Conservation (phyloP, 2,329 filamentous ascomycete species). For the Emergomyces pasteurianus region DNA sequence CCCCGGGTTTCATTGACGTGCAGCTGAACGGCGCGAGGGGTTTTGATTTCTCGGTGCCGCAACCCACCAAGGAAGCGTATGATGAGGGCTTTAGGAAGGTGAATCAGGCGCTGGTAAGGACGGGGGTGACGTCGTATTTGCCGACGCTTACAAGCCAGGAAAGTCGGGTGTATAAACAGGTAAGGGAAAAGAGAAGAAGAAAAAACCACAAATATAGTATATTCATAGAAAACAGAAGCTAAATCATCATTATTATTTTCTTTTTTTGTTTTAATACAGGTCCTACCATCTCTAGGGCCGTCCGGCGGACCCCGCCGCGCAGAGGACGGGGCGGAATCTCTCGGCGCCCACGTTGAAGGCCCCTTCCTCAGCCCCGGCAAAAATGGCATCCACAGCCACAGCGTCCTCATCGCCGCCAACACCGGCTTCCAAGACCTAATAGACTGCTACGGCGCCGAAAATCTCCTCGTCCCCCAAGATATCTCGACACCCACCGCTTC, state of each 20-base stretch:
- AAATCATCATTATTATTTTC: neutral
- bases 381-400: slow-evolving; percentile 72
- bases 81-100: slow-evolving; percentile 58
- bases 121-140: slow-evolving; percentile 77
- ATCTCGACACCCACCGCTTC: neutral
- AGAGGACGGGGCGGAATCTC: slow-evolving; percentile 64
- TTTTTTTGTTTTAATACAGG: too few species aligned
- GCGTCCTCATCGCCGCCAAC: slow-evolving; percentile 54
- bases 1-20: slow-evolving; percentile 78
- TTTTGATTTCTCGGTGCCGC: slow-evolving; percentile 80
- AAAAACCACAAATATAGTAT: neutral
- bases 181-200: slow-evolving; percentile 21
- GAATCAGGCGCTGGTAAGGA: slow-evolving; percentile 60
- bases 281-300: slow-evolving; percentile 65
- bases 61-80: slow-evolving; percentile 53
- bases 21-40: slow-evolving; percentile 89
- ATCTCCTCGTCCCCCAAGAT: slow-evolving; percentile 37
- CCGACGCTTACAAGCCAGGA: slow-evolving; percentile 68
- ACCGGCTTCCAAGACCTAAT: slow-evolving; percentile 48
- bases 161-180: slow-evolving; percentile 73
- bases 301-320: slow-evolving; percentile 50
- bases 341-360: slow-evolving; percentile 84
- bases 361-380: slow-evolving; percentile 74
- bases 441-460: slow-evolving; percentile 50
- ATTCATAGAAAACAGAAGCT: neutral